Conservation (phyloP, 75 land plant species). For the Picea glauca region DNA sequence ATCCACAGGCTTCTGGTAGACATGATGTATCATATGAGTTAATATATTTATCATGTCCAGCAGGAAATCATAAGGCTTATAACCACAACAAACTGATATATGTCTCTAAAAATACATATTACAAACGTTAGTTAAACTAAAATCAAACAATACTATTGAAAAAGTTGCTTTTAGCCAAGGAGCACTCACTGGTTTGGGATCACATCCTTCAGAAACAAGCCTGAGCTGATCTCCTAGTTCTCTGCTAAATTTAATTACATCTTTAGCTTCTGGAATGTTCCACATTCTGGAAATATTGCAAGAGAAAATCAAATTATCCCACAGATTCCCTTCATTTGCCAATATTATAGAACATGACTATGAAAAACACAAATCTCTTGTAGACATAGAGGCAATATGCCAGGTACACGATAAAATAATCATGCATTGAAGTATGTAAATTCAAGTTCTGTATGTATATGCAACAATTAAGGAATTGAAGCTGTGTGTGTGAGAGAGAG, state of each 20-base stretch:
- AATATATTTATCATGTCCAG: neutral
- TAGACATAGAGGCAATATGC: neutral
- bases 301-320: neutral
- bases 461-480: no score
- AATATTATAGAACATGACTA: neutral
- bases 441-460: neutral
- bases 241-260: conserved; percentile 10
- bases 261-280: conserved; percentile 39
- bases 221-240: conserved; percentile 20
- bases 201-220: conserved; percentile 31
- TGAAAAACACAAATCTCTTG: neutral
- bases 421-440: neutral
- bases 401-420: no score
- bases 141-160: neutral
- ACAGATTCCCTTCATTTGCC: neutral
- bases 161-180: neutral
- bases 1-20: conserved; percentile 18
- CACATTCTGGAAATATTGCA: conserved; percentile 37
- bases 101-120: neutral
- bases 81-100: neutral
- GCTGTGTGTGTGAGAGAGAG: neutral
- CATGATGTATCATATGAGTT: neutral
- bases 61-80: neutral
- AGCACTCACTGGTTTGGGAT: conserved; percentile 29
- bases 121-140: neutral